phyloP scores from a whole-genome alignment of 768 basidiomycete genomes.

The Phallus indusiatus region DNA sequence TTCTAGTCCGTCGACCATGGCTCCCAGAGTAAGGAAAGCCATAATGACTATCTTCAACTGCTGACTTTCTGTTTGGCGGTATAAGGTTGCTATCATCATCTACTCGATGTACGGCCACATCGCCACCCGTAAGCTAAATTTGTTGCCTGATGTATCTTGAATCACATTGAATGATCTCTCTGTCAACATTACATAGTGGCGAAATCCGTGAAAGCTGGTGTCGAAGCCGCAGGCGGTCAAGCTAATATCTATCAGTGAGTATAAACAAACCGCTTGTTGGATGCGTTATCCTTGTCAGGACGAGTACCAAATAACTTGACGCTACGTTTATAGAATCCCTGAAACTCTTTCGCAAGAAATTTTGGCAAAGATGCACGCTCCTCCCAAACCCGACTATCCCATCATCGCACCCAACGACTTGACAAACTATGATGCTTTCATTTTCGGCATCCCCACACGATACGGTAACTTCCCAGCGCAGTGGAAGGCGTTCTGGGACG shows the following conservation, averaged over 20 bases:
- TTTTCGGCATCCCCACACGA: constrained; percentile 73
- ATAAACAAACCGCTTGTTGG: background rate
- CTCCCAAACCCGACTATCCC: constrained; percentile 64
- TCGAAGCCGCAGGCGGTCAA: constrained; percentile 32
- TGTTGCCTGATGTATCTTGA: background rate
- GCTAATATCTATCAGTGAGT: constrained; percentile 40
- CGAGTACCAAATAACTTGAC: background rate
- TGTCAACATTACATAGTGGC: constrained; percentile 46
- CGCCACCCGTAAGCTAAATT: constrained; percentile 38
- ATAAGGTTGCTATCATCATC: constrained; percentile 28
- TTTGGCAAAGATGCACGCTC: constrained; percentile 59
- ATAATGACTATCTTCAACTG: background rate
- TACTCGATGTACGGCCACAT: constrained; percentile 73
- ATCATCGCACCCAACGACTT: constrained; percentile 49
- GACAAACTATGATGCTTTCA: constrained; percentile 53
- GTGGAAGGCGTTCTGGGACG: constrained; percentile 76
- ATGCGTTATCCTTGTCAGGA: background rate
- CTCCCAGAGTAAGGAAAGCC: background rate
- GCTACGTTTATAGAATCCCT: constrained; percentile 39
- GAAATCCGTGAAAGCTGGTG: constrained; percentile 35
- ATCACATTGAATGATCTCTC: background rate
- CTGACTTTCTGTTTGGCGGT: background rate
- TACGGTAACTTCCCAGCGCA: constrained; percentile 77
- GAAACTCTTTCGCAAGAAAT: constrained; percentile 72
- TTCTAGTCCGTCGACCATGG: background rate